Conservation (phyloP, 192 early-diverging fungal genomes). For the Pilobolus umbonatus region DNA sequence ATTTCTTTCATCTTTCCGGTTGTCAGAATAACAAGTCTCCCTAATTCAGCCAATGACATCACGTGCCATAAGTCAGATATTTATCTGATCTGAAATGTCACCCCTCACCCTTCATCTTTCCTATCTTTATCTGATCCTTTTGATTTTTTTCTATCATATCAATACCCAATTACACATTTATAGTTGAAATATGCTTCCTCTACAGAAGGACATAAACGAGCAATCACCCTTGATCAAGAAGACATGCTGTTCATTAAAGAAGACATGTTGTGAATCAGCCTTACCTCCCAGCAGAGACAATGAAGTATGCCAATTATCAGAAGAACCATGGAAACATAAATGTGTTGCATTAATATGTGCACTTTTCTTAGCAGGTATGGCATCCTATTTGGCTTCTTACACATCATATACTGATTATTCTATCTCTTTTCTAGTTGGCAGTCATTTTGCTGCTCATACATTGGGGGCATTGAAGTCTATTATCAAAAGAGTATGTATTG, state of each 20-base stretch:
- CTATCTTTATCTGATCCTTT: too few species aligned
- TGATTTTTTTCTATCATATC: too few species aligned
- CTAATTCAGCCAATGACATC: too few species aligned
- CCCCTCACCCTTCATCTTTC: too few species aligned
- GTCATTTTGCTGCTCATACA: slow-evolving; percentile 71
- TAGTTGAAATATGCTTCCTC: background rate
- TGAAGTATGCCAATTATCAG: slow-evolving; percentile 21
- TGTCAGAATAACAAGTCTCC: too few species aligned
- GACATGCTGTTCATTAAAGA: slow-evolving; percentile 11
- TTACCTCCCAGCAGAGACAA: background rate
- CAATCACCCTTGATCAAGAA: slow-evolving; percentile 6
- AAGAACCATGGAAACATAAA: slow-evolving; percentile 46
- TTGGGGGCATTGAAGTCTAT: slow-evolving; percentile 70
- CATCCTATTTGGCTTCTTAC: background rate
- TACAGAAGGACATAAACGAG: background rate
- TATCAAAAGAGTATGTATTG: slow-evolving; percentile 59
- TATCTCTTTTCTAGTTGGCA: slow-evolving; percentile 45
- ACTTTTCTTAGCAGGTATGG: slow-evolving; percentile 56
- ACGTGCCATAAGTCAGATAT: too few species aligned
- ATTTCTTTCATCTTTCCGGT: too few species aligned
- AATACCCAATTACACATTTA: too few species aligned
- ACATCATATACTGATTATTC: background rate
- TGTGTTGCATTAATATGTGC: slow-evolving; percentile 52
- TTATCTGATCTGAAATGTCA: too few species aligned
- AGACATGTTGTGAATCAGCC: background rate